A percentile compares a stretch with the other conserved stretches of the same genome.
These are phyloP conservation scores for Termitomyces sp. DNA, from an alignment of 768 basidiomycete species.

Conservation along the genomic window DNA sequence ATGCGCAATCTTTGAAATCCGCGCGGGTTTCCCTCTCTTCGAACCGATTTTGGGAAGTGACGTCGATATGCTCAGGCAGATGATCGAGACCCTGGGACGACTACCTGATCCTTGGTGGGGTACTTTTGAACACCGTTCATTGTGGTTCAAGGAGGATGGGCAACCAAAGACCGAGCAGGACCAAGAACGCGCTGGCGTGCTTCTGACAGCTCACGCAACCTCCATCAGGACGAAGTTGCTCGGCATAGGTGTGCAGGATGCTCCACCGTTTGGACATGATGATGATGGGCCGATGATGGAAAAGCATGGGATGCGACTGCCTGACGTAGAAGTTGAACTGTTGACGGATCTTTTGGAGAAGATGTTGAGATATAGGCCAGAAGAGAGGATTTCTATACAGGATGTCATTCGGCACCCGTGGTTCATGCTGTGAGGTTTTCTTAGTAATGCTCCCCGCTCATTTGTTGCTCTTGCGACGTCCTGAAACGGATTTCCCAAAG, in stretches of 20 bases:
- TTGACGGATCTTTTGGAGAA: slow-evolving; percentile 33
- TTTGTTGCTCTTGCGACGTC: neutral
- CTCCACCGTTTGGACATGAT: slow-evolving; percentile 2
- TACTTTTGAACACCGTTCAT: slow-evolving; percentile 19
- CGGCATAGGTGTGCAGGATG: slow-evolving; percentile 23
- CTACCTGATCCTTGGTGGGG: slow-evolving; percentile 39
- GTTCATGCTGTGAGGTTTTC: slow-evolving; percentile 13
- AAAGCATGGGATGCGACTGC: slow-evolving; percentile 17
- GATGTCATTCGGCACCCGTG: slow-evolving; percentile 31
- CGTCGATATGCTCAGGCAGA: slow-evolving; percentile 25
- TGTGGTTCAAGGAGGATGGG: slow-evolving; percentile 33
- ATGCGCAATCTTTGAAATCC: slow-evolving; percentile 37
- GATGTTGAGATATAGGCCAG: slow-evolving; percentile 34
- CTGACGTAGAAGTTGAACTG: slow-evolving; percentile 26
- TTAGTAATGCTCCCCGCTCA: neutral
- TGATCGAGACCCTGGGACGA: slow-evolving; percentile 29
- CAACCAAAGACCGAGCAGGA: slow-evolving; percentile 21
- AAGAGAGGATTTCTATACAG: slow-evolving; percentile 31
- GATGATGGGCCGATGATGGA: slow-evolving; percentile 30
- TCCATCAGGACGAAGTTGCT: slow-evolving; percentile 23
- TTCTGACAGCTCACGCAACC: slow-evolving; percentile 18
- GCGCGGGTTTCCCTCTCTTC: slow-evolving; percentile 35
- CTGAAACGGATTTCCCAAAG: neutral
- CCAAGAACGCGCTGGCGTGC: slow-evolving; percentile 14
- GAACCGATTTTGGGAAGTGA: slow-evolving; percentile 28